Percentiles rank a stretch among this genome's conserved stretches.
Evolutionary conservation across 495 filamentous ascomycete species (phyloP).

Genomic region (Penicillium desertorum): DNA sequence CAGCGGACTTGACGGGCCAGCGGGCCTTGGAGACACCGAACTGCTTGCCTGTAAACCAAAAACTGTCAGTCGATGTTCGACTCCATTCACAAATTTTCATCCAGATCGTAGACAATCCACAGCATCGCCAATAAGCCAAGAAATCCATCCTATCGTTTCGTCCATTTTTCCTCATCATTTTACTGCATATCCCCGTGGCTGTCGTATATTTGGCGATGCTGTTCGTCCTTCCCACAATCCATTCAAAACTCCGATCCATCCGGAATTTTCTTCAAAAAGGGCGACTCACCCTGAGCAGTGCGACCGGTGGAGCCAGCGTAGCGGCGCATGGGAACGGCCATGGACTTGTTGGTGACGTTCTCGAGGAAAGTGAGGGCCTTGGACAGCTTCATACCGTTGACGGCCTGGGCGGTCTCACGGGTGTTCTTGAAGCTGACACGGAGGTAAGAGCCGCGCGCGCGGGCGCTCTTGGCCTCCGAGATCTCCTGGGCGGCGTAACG

Average conservation of each 20-base stretch:
- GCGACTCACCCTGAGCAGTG: slow-evolving; percentile 86
- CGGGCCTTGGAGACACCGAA: slow-evolving; percentile 95
- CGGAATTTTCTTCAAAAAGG: slow-evolving; percentile 14
- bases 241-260: slow-evolving; percentile 10
- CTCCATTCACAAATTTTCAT: slow-evolving; percentile 6
- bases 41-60: slow-evolving; percentile 77
- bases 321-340: slow-evolving; percentile 95
- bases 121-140: slow-evolving; percentile 24
- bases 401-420: slow-evolving; percentile 96
- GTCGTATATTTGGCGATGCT: slow-evolving; percentile 10
- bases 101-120: slow-evolving; percentile 19
- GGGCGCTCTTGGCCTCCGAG: slow-evolving; percentile 86
- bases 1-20: slow-evolving; percentile 98
- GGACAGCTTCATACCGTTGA: slow-evolving; percentile 98
- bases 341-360: slow-evolving; percentile 92
- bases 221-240: not conserved
- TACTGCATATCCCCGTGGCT: slow-evolving; percentile 4
- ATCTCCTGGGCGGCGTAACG: slow-evolving; percentile 95
- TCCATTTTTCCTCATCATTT: not conserved
- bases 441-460: slow-evolving; percentile 96
- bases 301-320: slow-evolving; percentile 93
- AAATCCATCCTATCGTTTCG: not conserved
- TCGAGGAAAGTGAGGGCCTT: slow-evolving; percentile 93
- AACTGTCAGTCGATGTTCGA: slow-evolving; percentile 26
- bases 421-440: slow-evolving; percentile 99